phyloP scores from a whole-genome alignment of 306 rosid genomes.

The Citrullus mucosospermus region DNA sequence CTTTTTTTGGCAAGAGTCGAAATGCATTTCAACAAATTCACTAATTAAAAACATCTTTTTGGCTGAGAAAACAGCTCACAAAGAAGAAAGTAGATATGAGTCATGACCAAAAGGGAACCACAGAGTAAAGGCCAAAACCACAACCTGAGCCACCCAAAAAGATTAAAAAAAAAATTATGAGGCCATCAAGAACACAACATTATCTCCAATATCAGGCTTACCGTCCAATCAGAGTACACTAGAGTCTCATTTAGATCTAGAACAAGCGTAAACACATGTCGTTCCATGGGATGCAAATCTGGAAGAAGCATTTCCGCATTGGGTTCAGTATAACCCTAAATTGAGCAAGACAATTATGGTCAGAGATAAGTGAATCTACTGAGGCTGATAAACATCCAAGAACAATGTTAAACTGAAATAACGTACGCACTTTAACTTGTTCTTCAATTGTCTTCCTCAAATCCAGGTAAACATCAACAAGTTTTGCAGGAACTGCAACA shows the following conservation, averaged over 20 bases:
- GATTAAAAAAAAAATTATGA: neutral
- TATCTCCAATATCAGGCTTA: conserved; percentile 18
- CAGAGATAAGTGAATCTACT: neutral
- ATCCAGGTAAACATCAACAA: conserved; percentile 65
- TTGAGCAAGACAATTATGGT: conserved; percentile 11
- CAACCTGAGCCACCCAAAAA: neutral
- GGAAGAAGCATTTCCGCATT: conserved; percentile 94
- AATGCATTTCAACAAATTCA: neutral
- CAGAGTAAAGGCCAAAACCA: neutral
- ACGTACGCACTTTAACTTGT: conserved; percentile 48
- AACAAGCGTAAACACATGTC: conserved; percentile 83
- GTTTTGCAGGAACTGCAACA: conserved; percentile 73
- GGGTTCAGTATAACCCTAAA: conserved; percentile 80
- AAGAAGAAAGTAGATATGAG: neutral
- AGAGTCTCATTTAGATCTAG: conserved; percentile 90
- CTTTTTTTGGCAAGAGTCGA: neutral
- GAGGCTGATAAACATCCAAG: neutral
- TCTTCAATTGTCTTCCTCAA: conserved; percentile 69
- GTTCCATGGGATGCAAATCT: conserved; percentile 77
- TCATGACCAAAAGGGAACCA: neutral
- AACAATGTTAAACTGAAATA: conserved; percentile 12
- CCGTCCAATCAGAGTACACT: conserved; percentile 85
- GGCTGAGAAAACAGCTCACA: neutral
- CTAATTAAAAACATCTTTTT: neutral
- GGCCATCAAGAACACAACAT: neutral